Base-by-base conservation (phyloP, 345 rosid genomes). In the Ceriops decandra region DNA sequence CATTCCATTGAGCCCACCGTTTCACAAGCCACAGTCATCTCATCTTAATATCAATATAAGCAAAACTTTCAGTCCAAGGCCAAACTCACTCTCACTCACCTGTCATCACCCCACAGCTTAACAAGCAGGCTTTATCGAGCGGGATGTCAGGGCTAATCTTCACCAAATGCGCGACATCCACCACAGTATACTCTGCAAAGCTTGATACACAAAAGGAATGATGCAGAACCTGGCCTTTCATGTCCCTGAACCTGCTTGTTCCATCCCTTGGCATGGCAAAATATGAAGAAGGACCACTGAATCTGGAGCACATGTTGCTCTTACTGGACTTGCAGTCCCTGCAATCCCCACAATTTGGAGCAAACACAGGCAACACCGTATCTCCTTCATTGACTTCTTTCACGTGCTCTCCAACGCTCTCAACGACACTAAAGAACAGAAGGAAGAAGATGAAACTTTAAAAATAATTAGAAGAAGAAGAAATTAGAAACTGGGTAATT, bases 351-450 rank as follows among this genome's bases (percentile, higher is more conserved):
- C 92, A 92, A n/a, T 85, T 58, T 26, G 85, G 64, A 1, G 47
- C 72, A 67, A 86, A 88, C 58, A 84, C 83, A 5, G 91, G 91
- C 67, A 90, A n/a, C 63, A 85, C 95, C 4, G 63, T 7, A 54
- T 86, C 95, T 32, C 92, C 90, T 82, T 76, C 80, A 19, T 71
- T 73, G 42, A 88, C 79, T 66, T 80, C 90, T 4, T 82, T 77
- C 57, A 88, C 92, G 8, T 76, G 17, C 52, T 82, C 87, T 2
- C 98, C 96, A 16, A 81, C 82, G 31, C 98, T 92, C 83, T 92
- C 96, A 19, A 88, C 92, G 71, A 85, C 81, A 35, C 97, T 89
- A 60, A 2, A 33, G 19, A 6, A 31, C 52, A 60, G 6, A 5
- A 7, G 24, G 38, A 35, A 10, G 7, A 52, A 54, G 19, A 30